Conservation (phyloP, 805 yeast species). For the Candida ulmi region DNA sequence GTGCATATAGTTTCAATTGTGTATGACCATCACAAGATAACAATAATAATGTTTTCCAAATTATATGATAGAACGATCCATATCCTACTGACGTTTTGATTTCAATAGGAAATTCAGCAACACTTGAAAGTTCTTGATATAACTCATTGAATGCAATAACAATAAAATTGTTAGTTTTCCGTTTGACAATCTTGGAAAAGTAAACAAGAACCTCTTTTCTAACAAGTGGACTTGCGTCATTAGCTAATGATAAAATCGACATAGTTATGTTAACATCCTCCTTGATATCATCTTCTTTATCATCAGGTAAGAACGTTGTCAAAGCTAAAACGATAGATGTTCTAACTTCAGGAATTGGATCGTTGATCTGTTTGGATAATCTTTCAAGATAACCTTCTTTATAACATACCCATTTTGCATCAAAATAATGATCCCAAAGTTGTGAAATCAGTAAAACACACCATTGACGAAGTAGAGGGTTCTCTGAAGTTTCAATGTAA, state of each 20-base stretch:
- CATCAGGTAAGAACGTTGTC: constrained; percentile 57
- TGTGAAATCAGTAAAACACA: constrained; percentile 74
- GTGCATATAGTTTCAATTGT: constrained; percentile 71
- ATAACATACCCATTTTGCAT: constrained; percentile 66
- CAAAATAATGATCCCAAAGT: constrained; percentile 64
- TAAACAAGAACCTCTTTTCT: constrained; percentile 79
- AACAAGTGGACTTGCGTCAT: constrained; percentile 88
- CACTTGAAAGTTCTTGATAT: constrained; percentile 58
- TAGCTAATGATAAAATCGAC: constrained; percentile 58
- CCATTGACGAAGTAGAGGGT: constrained; percentile 91
- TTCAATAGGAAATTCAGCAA: constrained; percentile 43
- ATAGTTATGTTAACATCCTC: constrained; percentile 70
- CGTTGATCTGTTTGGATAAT: constrained; percentile 56
- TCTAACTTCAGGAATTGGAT: constrained; percentile 94
- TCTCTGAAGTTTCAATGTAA: constrained; percentile 67
- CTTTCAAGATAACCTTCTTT: constrained; percentile 57
- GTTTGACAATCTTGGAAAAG: constrained; percentile 65
- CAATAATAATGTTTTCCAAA: constrained; percentile 81
- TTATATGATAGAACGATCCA: constrained; percentile 78
- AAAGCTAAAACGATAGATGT: constrained; percentile 76
- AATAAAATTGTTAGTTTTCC: constrained; percentile 67
- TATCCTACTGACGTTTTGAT: constrained; percentile 71
- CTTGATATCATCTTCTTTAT: constrained; percentile 38
- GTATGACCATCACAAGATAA: constrained; percentile 83
- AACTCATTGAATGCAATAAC: constrained; percentile 84